phyloP scores from a whole-genome alignment of 352 stramenopile species.

The Globisporangium cystogenes region DNA sequence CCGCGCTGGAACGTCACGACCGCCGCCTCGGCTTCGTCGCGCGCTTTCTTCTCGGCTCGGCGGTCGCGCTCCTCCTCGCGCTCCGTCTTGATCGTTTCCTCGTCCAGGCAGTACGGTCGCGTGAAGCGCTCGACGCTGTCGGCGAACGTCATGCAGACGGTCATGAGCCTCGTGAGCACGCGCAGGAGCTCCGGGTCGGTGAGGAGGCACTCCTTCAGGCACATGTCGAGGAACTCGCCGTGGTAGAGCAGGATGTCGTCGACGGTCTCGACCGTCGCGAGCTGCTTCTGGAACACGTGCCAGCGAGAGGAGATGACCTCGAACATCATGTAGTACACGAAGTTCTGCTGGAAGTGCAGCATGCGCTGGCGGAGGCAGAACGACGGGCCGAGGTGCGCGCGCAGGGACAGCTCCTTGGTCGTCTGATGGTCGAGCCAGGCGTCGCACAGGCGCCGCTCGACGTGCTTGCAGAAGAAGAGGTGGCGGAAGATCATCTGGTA shows the following conservation, averaged over 20 bases:
- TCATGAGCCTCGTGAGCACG: constrained; percentile 95
- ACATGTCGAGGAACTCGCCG: constrained; percentile 94
- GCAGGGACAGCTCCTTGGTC: constrained; percentile 88
- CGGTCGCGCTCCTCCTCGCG: constrained; percentile 70
- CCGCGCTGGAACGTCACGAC: constrained; percentile 49
- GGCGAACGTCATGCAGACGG: constrained; percentile 93
- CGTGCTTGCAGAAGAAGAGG: constrained; percentile 99
- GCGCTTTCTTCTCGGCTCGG: constrained; percentile 71
- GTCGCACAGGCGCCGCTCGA: constrained; percentile 94
- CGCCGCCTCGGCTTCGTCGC: constrained; percentile 73
- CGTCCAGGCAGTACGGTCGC: constrained; percentile 73
- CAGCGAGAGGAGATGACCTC: constrained; percentile 94
- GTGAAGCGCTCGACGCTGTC: constrained; percentile 93
- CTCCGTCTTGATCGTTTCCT: constrained; percentile 84
- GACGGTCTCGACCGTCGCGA: constrained; percentile 79
- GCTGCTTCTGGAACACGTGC: constrained; percentile 85
- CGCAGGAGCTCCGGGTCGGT: constrained; percentile 94
- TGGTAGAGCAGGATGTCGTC: constrained; percentile 95
- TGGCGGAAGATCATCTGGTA: constrained; percentile 99
- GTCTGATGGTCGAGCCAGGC: constrained; percentile 96
- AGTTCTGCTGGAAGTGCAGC: constrained; percentile 99
- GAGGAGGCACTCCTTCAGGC: constrained; percentile 96
- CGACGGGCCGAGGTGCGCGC: constrained; percentile 84
- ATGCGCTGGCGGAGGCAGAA: constrained; percentile 97
- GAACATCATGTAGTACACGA: constrained; percentile 98